Conservation (phyloP, 1,284 basidiomycete species). For the Fomitopsis schrenkii region DNA sequence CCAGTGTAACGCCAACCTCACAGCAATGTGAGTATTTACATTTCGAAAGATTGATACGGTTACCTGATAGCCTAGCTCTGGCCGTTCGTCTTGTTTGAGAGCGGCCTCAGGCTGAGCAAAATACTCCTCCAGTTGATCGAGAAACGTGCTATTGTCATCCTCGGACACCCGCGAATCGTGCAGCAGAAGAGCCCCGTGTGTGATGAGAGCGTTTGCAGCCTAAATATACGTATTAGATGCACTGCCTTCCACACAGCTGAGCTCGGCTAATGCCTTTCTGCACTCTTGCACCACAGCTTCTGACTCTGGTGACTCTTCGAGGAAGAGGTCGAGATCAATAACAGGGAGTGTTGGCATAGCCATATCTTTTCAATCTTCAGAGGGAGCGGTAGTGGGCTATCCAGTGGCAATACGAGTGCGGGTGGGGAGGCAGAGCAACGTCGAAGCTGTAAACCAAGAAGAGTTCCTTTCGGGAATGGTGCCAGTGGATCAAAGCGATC, state of each 20-base stretch:
- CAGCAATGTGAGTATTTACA: not conserved
- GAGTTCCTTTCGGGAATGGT: not conserved
- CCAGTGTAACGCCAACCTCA: conserved; percentile 77
- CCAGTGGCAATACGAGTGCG: too few species aligned
- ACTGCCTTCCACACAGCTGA: not conserved
- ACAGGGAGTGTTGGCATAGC: conserved; percentile 49
- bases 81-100: conserved; percentile 73
- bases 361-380: conserved; percentile 12
- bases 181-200: conserved; percentile 78
- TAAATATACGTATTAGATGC: conserved; percentile 23
- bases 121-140: conserved; percentile 85
- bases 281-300: conserved; percentile 56
- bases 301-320: conserved; percentile 43
- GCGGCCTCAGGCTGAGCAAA: conserved; percentile 67
- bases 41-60: not conserved
- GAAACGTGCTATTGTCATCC: conserved; percentile 72
- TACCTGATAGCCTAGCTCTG: conserved; percentile 69
- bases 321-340: conserved; percentile 79
- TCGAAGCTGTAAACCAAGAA: not conserved
- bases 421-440: not conserved
- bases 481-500: not conserved
- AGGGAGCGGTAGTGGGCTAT: not conserved
- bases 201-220: conserved; percentile 79
- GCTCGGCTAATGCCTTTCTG: conserved; percentile 44
- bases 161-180: conserved; percentile 82